Evolutionary conservation across 2,329 filamentous ascomycete species (phyloP), one percentile per base, ranked within the genome.

Genomic region (Exophiala sp.): DNA sequence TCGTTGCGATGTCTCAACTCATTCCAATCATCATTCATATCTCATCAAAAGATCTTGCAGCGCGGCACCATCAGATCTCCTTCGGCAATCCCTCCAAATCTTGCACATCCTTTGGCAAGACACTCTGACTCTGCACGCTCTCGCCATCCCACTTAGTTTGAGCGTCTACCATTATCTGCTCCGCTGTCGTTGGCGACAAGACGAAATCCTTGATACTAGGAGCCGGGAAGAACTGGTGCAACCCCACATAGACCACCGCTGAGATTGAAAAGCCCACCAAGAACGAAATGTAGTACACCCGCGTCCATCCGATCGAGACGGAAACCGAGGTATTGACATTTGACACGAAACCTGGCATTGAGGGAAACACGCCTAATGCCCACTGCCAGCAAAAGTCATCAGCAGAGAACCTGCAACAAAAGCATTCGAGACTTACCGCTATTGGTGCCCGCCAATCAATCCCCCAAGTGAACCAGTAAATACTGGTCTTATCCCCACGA

Each of bases 401-500:
- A 39, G 33, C 3, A 36, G 8, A 14, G 38, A 33, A 32, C 35
- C 12, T 33, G 34, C 16, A n/a, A 42, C 18, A 10, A 3, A n/a
- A 42, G 21, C 74, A 14, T 33, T 10, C 11, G 7, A 40, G 38
- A 58, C 52, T 35, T 55, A 58, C 56, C 11, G 68, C 62, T 5
- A 58, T 41, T 3, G 66, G 62, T 1, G 71, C 71, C 6, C 76
- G 67, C 69, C 69, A 76, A 50, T 78, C 77, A 45, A 77, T 60
- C 1, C 75, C 76, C 12, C 67, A 52, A 33, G 59, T 66, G 61
- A 68, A 78, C 61, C 70, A 76, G 57, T 77, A 79, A 14, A 73
- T 66, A 2, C 69, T 67, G 6, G 67, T 57, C n/a, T 65, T 58
- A 33, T 66, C 41, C 1, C 67, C 66, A 20, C 67, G 57, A 58